Conservation (phyloP, 345 rosid species). For the Melaleuca quinquenervia region DNA sequence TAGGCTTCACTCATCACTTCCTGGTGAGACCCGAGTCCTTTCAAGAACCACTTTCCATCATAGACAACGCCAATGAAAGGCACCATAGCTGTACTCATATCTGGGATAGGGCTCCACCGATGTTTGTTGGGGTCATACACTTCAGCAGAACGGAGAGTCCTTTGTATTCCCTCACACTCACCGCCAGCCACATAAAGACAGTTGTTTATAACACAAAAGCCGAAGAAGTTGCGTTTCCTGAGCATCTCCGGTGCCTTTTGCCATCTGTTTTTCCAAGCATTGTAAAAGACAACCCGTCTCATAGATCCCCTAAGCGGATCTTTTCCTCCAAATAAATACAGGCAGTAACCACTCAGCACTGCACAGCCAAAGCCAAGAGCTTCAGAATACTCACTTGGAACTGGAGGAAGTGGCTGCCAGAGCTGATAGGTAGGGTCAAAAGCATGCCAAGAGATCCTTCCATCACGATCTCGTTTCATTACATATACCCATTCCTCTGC, state of each 20-base stretch:
- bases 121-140: slow-evolving; percentile 85
- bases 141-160: slow-evolving; percentile 93
- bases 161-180: slow-evolving; percentile 86
- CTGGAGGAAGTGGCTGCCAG: slow-evolving; percentile 96
- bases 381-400: slow-evolving; percentile 84
- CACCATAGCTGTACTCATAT: slow-evolving; percentile 98
- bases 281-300: slow-evolving; percentile 81
- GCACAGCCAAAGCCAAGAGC: slow-evolving; percentile 97
- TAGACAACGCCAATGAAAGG: slow-evolving; percentile 89
- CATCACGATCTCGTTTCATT: slow-evolving; percentile 82
- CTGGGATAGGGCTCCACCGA: slow-evolving; percentile 82
- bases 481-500: slow-evolving; percentile 97
- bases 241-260: slow-evolving; percentile 96
- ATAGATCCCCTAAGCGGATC: slow-evolving; percentile 87
- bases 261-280: slow-evolving; percentile 94
- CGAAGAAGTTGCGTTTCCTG: slow-evolving; percentile 86
- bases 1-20: slow-evolving; percentile 91
- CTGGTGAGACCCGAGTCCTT: slow-evolving; percentile 80
- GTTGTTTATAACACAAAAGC: slow-evolving; percentile 88
- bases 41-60: slow-evolving; percentile 85
- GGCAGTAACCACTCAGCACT: slow-evolving; percentile 82
- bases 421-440: slow-evolving; percentile 75
- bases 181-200: slow-evolving; percentile 98
- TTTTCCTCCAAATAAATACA: slow-evolving; percentile 90
- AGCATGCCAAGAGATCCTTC: slow-evolving; percentile 87